Percentiles rank a stretch among this genome's conserved stretches.
phyloP scores from a whole-genome alignment of 176 grass and related monocot species.

The Dactylis glomerata region DNA sequence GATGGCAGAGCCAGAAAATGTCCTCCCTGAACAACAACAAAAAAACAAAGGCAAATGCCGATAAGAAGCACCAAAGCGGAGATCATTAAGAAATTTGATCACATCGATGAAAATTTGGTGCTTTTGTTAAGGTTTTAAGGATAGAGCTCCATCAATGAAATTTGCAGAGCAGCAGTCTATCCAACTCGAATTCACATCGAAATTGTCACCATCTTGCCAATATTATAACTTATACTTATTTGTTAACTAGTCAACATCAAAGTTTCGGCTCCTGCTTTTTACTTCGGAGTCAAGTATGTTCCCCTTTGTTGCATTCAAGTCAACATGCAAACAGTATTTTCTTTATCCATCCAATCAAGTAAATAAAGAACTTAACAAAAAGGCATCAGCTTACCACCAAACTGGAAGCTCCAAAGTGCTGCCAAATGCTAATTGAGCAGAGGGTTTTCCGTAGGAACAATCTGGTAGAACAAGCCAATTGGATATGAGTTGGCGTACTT shows the following conservation, averaged over 20 bases:
- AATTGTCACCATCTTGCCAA: background rate
- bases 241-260: background rate
- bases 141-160: background rate
- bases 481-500: background rate
- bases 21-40: background rate
- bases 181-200: background rate
- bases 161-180: background rate
- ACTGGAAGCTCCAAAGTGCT: constrained; percentile 4
- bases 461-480: background rate
- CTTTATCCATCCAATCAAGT: background rate
- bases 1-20: background rate
- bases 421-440: background rate
- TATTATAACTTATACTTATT: background rate
- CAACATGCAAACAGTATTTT: background rate
- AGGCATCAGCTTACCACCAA: background rate
- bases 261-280: background rate
- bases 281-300: background rate
- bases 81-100: background rate
- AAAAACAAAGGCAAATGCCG: background rate
- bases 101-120: background rate
- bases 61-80: background rate
- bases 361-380: background rate
- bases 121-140: background rate
- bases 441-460: background rate
- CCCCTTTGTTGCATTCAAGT: background rate